phyloP scores from a whole-genome alignment of 106 monocot genomes.

The Chionographis japonica region DNA sequence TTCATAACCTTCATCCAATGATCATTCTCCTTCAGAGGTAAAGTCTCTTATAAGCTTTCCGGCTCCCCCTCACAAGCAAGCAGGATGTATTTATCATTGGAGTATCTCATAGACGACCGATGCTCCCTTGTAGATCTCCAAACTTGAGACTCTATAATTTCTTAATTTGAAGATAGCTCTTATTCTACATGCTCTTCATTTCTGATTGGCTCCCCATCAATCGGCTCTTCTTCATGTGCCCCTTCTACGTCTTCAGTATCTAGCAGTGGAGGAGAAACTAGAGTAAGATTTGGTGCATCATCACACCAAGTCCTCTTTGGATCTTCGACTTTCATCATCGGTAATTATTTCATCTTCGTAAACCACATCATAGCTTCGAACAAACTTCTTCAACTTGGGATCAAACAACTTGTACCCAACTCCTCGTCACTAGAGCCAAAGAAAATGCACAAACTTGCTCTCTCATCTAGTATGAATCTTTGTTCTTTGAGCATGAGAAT shows the following conservation, averaged over 20 bases:
- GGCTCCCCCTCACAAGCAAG: background rate
- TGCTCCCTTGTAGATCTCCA: background rate
- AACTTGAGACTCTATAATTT: background rate
- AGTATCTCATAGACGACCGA: too few relatives aligned
- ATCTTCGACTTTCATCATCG: background rate
- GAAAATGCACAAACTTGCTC: background rate
- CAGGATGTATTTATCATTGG: background rate
- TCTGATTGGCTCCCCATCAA: background rate
- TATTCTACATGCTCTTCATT: too few relatives aligned
- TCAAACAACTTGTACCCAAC: background rate
- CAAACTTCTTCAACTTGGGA: background rate
- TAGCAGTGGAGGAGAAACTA: background rate
- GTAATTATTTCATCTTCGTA: background rate
- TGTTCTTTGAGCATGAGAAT: background rate
- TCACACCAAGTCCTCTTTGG: background rate
- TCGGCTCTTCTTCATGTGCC: background rate
- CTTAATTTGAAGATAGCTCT: too few relatives aligned
- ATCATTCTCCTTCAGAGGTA: background rate
- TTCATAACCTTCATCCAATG: constrained; percentile 1
- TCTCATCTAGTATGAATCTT: background rate
- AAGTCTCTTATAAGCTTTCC: background rate
- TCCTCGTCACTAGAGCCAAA: background rate
- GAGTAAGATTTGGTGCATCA: background rate
- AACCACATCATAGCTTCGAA: background rate
- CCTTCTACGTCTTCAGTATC: background rate